Evolutionary conservation across 1,284 basidiomycete genomes (phyloP), one percentile per base, ranked within the genome.

Genomic region (Quambalaria eucalypti): DNA sequence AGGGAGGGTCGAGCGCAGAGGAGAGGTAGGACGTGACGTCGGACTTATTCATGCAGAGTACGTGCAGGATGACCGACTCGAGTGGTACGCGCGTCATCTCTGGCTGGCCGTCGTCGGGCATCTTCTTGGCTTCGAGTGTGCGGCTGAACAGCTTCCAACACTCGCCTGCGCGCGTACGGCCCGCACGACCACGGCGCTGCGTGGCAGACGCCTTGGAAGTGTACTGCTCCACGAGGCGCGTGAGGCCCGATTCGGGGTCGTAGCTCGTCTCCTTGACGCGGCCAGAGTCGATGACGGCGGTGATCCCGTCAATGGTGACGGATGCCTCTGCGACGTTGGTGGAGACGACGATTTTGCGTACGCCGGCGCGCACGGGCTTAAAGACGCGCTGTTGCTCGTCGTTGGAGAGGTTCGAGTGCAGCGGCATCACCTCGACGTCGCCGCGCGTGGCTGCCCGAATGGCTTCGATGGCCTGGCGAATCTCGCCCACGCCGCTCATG

Each of bases 261-360:
- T 87, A 91, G 57, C 83, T 83, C 2, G 83, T 90, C 78, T 95
- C 90, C 77, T 95, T 95, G 69, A 90, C 89, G 71, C 85, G 86
- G 1, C 92, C 92, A 0, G 83, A 90, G 65, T 91, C 87, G 40
- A 75, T 61, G 23, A 76, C 74, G 48, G 65, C 69, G 49, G 64
- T 64, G 7, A 76, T 63, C 49, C 74, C 71, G 19, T 76, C 73
- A 60, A 96, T 93, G 1, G 91, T 96, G 61, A 96, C 90, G 3
- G 88, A 91, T 1, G 91, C 95, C 82, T 95, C 78, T 5, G 88
- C 88, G 26, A 96, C 88, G 66, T 95, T 95, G 7, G 91, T 95
- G 1, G 90, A 82, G 0, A 85, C 87, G 30, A 96, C 85, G 42
- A 95, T 83, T 76, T 95, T 96, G 80, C 90, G 86, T 56, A 80